Evolutionary conservation across 2,329 filamentous ascomycete genomes (phyloP), one percentile per base, ranked within the genome.

Genomic region (Aspergillus piperis): DNA sequence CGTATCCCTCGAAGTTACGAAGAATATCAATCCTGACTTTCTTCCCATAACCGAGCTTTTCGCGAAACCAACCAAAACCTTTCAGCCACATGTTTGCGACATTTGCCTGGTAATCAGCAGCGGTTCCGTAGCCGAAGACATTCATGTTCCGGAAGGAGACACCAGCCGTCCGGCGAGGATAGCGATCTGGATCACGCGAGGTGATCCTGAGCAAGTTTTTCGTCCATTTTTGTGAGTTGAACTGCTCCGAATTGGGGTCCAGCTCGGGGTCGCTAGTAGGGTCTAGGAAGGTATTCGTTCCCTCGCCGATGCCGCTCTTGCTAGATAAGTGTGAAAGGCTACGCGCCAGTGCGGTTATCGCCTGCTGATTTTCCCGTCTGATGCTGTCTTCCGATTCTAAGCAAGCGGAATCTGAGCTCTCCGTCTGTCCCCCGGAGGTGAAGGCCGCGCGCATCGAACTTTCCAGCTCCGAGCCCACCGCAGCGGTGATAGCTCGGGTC

Each of bases 1-100:
- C 71, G 1, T 88, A 66, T 0, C 88, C 88, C 65, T 90, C 83
- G 62, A 90, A 89, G 59, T 81, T 76, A 36, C 81, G 79, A 17
- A 90, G 74, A 56, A 90, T 90, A 47, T 85, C 82, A 64, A 86
- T 87, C 10, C 71, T 66, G 13, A 73, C 68, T 50, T 71, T 73
- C 57, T 77, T 71, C 2, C 70, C 66, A n/a, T 67, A 64, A 1
- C 74, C 73, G 6, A 74, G 19, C 25, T 71, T 52, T 47, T 67
- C 66, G 48, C 68, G 68, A 5, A 69, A 59, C 58, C 73, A 67
- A 0, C 71, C 70, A 6, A 63, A 63, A 13, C 69, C 73, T 56
- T 78, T 75, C 11, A 79, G 65, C 68, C 73, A 76, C 27, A 79
- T 68, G 59, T 82, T 77, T 42, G 73, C 73, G 19, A 83, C 75